A percentile compares a stretch with the other conserved stretches of the same genome.
phyloP scores from a whole-genome alignment of 148 eudicot genomes.

The Rhododendron ovatum region DNA sequence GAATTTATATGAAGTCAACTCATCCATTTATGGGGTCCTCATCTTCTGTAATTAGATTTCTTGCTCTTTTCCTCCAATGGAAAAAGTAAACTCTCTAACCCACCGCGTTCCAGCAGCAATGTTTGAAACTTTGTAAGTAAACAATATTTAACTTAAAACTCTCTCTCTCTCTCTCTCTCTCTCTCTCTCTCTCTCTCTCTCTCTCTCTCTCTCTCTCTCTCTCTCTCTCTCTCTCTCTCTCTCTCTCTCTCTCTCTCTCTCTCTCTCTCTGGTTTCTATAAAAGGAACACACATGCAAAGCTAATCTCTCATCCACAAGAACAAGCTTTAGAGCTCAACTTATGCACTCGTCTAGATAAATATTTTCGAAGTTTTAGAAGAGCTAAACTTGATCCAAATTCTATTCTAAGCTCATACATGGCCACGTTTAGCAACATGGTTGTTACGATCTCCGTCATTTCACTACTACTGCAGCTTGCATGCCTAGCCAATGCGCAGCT shows the following conservation, averaged over 20 bases:
- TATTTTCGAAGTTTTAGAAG: not conserved
- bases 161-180: conserved; percentile 2
- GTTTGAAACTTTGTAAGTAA: conserved; percentile 6
- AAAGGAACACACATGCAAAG: conserved; percentile 10
- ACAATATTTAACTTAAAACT: not conserved
- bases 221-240: not conserved
- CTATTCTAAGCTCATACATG: not conserved
- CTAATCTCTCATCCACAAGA: not conserved
- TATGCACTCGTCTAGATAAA: not conserved
- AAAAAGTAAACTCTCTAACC: conserved; percentile 12
- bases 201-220: not conserved
- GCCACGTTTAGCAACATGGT: conserved; percentile 2
- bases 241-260: conserved; percentile 1
- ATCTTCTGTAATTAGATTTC: not conserved
- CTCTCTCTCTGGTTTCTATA: not conserved
- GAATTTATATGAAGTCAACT: not conserved
- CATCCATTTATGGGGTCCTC: not conserved
- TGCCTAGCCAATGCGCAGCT: conserved; percentile 10
- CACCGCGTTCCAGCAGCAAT: conserved; percentile 11
- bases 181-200: too few relatives aligned
- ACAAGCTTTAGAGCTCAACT: not conserved
- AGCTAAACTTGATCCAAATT: not conserved
- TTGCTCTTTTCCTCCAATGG: not conserved
- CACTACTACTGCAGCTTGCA: not conserved
- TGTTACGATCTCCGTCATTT: not conserved